phyloP scores from a whole-genome alignment of 2,329 filamentous ascomycete species.

The Dactylellina cionopaga region DNA sequence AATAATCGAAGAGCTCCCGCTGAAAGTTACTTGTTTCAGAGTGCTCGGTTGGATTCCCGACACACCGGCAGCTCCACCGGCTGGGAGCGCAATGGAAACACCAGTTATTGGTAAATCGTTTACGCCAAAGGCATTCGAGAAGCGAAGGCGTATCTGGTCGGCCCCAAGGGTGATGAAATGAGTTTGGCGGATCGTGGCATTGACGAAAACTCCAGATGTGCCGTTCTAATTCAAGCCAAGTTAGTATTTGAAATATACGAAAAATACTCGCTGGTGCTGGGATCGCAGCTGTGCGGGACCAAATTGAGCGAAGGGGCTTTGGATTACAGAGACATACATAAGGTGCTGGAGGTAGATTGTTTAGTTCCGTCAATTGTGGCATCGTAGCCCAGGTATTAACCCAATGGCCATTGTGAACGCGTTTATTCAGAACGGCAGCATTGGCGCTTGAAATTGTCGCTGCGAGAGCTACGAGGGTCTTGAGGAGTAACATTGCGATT shows the following conservation, averaged over 20 bases:
- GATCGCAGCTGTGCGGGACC: too few species aligned
- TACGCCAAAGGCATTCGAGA: slow-evolving; percentile 73
- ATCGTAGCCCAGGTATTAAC: slow-evolving; percentile 73
- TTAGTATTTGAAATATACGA: too few species aligned
- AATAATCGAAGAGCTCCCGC: slow-evolving; percentile 65
- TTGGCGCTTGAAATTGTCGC: slow-evolving; percentile 18
- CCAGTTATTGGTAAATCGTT: slow-evolving; percentile 70
- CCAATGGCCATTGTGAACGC: slow-evolving; percentile 63
- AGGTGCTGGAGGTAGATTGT: slow-evolving; percentile 70
- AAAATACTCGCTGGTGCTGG: too few species aligned
- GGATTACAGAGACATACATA: slow-evolving; percentile 64
- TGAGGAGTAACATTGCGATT: slow-evolving; percentile 26
- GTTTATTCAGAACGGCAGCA: slow-evolving; percentile 29
- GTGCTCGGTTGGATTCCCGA: slow-evolving; percentile 67
- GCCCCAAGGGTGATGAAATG: slow-evolving; percentile 70
- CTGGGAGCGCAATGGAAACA: slow-evolving; percentile 69
- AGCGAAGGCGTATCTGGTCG: slow-evolving; percentile 69
- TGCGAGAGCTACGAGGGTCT: slow-evolving; percentile 30
- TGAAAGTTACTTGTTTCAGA: slow-evolving; percentile 69
- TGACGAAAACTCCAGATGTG: slow-evolving; percentile 66
- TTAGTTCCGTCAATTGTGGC: slow-evolving; percentile 72
- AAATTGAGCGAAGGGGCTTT: not conserved
- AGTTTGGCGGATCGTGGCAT: slow-evolving; percentile 74
- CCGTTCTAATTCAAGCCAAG: slow-evolving; percentile 52
- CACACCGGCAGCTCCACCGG: slow-evolving; percentile 67